Evolutionary conservation across 129 eudicot genomes (phyloP), one percentile per base, ranked within the genome.

Genomic region (Heracleum sosnowskyi): DNA sequence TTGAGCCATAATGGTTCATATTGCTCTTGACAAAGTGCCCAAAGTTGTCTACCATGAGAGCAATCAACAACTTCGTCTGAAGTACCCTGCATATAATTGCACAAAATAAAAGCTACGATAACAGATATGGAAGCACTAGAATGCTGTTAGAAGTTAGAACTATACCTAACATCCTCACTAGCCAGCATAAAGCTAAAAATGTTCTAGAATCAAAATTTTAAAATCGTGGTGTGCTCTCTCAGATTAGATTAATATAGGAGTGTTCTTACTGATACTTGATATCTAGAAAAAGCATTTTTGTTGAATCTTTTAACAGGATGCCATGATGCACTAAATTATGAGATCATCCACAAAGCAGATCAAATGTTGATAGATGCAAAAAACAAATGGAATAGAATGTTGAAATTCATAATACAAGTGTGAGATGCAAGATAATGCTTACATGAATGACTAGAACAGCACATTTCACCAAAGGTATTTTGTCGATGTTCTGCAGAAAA

Each of bases 1-100:
- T 90, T 83, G 79, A 92, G 78, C 97, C 97, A 92, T 82, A 92
- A 81, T 11, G 96, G 97, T 81, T 92, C 97, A 40, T 90, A 90
- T 82, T 87, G 88, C 64, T 92, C 93, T 78, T 81, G 83, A 81
- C 96, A 85, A 20, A 90, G 84, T 63, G 87, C 90, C 88, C 88
- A 92, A 24, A 92, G 91, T 80, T 87, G 91, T 79, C 87, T 90
- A 46, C 96, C 96, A 22, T 92, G 97, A 53, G 97, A 92, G 77
- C 82, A 87, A 68, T 92, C 90, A 16, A 92, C 97, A 40, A 92
- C 97, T 79, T 90, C 97, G 79, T 92, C 97, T 3, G 90, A 80
- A 79, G 93, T 92, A 57, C 97, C 97, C 97, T 92, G 86, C 81
- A 86, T 17, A 17, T 18, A 69, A 31, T 39, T 28, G 36, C 37